Conservation (phyloP, 2,329 filamentous ascomycete genomes). For the Aspergillus cejpii region DNA sequence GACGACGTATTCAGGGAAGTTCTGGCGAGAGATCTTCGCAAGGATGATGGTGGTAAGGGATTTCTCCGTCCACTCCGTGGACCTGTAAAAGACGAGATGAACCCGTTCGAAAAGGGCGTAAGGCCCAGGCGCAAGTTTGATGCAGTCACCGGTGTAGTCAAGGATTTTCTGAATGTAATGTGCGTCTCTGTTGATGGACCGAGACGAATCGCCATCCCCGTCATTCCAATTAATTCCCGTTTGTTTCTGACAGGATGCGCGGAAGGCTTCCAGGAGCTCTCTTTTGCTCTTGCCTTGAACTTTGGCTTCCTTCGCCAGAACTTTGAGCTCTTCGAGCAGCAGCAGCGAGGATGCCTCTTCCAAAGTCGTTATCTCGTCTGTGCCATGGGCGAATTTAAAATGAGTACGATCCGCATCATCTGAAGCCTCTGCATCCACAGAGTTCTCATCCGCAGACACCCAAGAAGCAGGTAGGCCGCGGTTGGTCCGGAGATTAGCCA, state of each 20-base stretch:
- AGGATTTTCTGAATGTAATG: slow-evolving; percentile 75
- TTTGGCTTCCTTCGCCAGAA: slow-evolving; percentile 76
- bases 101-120: slow-evolving; percentile 87
- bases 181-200: slow-evolving; percentile 57
- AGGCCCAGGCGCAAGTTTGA: slow-evolving; percentile 65
- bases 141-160: slow-evolving; percentile 70
- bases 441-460: slow-evolving; percentile 28
- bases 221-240: slow-evolving; percentile 63
- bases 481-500: slow-evolving; percentile 55
- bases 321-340: slow-evolving; percentile 80
- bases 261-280: slow-evolving; percentile 67
- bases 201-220: slow-evolving; percentile 38
- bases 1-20: slow-evolving; percentile 86
- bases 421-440: slow-evolving; percentile 46
- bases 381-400: slow-evolving; percentile 76
- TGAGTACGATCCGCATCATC: slow-evolving; percentile 46
- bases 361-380: slow-evolving; percentile 66
- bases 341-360: slow-evolving; percentile 79
- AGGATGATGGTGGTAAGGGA: slow-evolving; percentile 92
- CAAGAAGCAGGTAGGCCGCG: slow-evolving; percentile 50
- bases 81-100: slow-evolving; percentile 91
- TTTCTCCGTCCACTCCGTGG: slow-evolving; percentile 95
- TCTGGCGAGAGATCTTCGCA: slow-evolving; percentile 77
- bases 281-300: slow-evolving; percentile 81
- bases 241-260: slow-evolving; percentile 67